Percentiles rank a stretch among this genome's conserved stretches.
These are phyloP conservation scores for Penicillium thymicola DNA, from an alignment of 2,329 filamentous ascomycete species.

Conservation along the genomic window DNA sequence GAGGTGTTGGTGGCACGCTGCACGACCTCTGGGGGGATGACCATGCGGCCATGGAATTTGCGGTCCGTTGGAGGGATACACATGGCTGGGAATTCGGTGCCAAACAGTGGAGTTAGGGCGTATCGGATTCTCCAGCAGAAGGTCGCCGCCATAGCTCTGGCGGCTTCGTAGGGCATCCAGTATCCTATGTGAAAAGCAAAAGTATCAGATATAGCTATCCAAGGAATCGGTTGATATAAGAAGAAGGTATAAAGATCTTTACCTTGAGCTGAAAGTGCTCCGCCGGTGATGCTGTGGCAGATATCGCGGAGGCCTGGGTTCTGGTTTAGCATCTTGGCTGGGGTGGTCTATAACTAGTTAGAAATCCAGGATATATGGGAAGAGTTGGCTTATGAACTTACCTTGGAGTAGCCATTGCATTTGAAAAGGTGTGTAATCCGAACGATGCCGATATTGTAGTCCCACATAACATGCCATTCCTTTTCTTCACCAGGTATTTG, in stretches of 20 bases:
- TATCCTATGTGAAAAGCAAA: constrained; percentile 61
- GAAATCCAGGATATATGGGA: background rate
- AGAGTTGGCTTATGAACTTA: constrained; percentile 37
- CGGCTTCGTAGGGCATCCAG: constrained; percentile 91
- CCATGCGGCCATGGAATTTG: constrained; percentile 63
- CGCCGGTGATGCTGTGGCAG: constrained; percentile 90
- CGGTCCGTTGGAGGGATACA: constrained; percentile 64
- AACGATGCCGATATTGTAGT: constrained; percentile 91
- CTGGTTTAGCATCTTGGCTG: constrained; percentile 73
- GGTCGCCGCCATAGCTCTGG: constrained; percentile 79
- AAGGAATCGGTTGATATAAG: constrained; percentile 5
- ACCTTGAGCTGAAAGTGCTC: constrained; percentile 87
- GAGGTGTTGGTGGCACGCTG: constrained; percentile 47
- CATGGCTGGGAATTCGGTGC: constrained; percentile 69
- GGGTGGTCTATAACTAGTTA: constrained; percentile 64
- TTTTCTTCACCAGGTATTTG: constrained; percentile 63
- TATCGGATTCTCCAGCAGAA: constrained; percentile 84
- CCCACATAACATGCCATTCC: constrained; percentile 84
- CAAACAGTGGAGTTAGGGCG: constrained; percentile 87
- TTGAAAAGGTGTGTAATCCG: constrained; percentile 95
- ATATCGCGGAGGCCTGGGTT: constrained; percentile 86
- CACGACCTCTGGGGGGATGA: constrained; percentile 59
- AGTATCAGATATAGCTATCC: background rate
- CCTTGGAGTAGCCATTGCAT: constrained; percentile 82
- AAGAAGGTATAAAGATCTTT: constrained; percentile 22